These are phyloP conservation scores for Iberis pinnata DNA, from an alignment of 345 rosid genomes.

Conservation along the genomic window DNA sequence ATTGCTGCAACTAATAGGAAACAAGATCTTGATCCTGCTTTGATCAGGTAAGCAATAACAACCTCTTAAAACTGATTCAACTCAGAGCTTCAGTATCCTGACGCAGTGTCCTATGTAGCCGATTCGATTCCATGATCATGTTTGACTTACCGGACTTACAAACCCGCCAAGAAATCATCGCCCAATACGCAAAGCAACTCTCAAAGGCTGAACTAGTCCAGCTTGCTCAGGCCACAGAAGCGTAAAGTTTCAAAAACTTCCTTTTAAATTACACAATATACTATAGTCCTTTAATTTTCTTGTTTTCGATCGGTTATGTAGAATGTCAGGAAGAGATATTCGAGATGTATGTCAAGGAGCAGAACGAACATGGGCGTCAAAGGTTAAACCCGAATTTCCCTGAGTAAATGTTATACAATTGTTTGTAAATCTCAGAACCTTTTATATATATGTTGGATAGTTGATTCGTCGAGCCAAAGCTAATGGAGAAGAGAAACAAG, in stretches of 20 bases:
- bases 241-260: constrained; percentile 33
- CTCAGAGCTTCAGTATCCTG: neutral
- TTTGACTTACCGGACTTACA: constrained; percentile 67
- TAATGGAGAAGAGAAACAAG: constrained; percentile 27
- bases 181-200: constrained; percentile 85
- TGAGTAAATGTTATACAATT: neutral
- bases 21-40: constrained; percentile 93
- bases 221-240: constrained; percentile 56
- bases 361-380: constrained; percentile 91
- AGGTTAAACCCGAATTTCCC: constrained; percentile 35
- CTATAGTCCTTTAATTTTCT: neutral
- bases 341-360: constrained; percentile 88
- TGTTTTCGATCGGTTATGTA: constrained; percentile 19
- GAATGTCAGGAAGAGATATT: constrained; percentile 91
- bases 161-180: constrained; percentile 62
- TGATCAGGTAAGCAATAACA: constrained; percentile 49
- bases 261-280: no score
- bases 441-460: constrained; percentile 26
- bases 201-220: constrained; percentile 54
- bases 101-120: constrained; percentile 40
- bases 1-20: constrained; percentile 94
- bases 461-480: constrained; percentile 59
- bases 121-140: constrained; percentile 79
- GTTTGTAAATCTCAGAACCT: neutral
- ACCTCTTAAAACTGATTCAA: neutral